phyloP scores from a whole-genome alignment of 768 basidiomycete species.

The Naganishia randhawae region DNA sequence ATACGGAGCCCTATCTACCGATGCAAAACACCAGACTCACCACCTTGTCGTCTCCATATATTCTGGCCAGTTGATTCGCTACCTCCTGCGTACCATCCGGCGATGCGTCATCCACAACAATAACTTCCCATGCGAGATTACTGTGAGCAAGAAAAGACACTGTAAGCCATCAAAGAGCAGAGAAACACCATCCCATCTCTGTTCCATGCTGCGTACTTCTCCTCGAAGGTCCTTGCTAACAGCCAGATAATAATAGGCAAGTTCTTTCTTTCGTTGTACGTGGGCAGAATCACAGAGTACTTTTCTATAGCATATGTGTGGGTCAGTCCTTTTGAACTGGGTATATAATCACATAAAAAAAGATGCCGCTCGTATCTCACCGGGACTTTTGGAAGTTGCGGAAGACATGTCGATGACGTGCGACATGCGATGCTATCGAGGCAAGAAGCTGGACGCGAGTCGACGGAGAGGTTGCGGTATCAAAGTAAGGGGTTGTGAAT shows the following conservation, averaged over 20 bases:
- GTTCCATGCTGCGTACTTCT: slow-evolving; percentile 59
- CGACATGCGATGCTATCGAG: slow-evolving; percentile 27
- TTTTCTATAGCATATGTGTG: slow-evolving; percentile 52
- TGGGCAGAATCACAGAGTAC: slow-evolving; percentile 88
- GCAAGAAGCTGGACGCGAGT: not conserved
- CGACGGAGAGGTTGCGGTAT: not conserved
- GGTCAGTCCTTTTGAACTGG: not conserved
- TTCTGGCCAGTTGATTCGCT: slow-evolving; percentile 67
- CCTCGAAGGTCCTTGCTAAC: slow-evolving; percentile 68
- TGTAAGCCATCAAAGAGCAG: not conserved
- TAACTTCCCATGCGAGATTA: slow-evolving; percentile 76
- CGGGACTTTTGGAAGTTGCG: slow-evolving; percentile 9
- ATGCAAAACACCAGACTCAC: not conserved
- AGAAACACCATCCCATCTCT: not conserved
- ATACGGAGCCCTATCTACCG: too few relatives aligned
- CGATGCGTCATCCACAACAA: slow-evolving; percentile 86
- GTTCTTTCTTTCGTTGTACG: slow-evolving; percentile 91
- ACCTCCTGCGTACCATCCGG: slow-evolving; percentile 91
- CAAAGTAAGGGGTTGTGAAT: too few relatives aligned
- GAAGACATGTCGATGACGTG: slow-evolving; percentile 39
- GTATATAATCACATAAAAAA: too few relatives aligned
- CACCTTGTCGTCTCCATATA: slow-evolving; percentile 81
- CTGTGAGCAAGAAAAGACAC: slow-evolving; percentile 49
- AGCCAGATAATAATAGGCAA: slow-evolving; percentile 84
- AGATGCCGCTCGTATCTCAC: not conserved